Base-by-base conservation (phyloP, 257 asterid species). In the Salvia hispanica region DNA sequence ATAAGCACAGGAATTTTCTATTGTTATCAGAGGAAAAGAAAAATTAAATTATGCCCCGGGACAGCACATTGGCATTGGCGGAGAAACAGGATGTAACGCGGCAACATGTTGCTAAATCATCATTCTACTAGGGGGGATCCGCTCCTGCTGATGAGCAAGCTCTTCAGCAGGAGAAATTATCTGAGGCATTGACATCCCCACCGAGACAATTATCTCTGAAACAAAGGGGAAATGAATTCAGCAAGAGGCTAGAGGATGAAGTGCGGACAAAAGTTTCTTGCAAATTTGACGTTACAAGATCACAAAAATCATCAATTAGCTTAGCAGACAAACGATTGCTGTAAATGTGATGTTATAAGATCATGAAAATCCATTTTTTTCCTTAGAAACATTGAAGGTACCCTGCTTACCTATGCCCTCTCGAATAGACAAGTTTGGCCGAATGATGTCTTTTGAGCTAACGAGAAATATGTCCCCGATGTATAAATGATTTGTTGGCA, bases 141-240 rank as follows among this genome's bases (percentile, higher is more conserved):
- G 69, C 44, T 79, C 76, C 5, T 58, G 78, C 70, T 57, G 85
- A 44, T 44, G 78, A 7, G 85, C 57, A 36, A 65, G 66, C 51
- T 73, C 68, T 44, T 81, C 88, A 2, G 83, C 39, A 7, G 91
- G 82, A 69, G 97, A 80, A 66, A 91, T 85, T 81, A 81, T 80
- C 78, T 79, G 97, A 28, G 97, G 97, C 89, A 91, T 86, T 33
- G 97, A 86, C 91, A 85, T 91, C 54, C 97, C 97, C 55, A 91
- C 97, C 0, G 97, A 88, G 42, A 91, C 95, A 37, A 88, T 88
- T 78, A 91, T 88, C 83, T 91, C 97, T 91, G 91, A 43, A 85
- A 80, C 36, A 74, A 46, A 73, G 60, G 3, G 47, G 34, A 60
- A 56, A 31, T 56, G 5, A 31, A 31, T 28, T 54, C 61, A 55